Percentiles rank a stretch among this genome's conserved stretches.
Evolutionary conservation across 1,139 yeast genomes (phyloP).

Genomic region (Saccharomycopsis crataegensis): DNA sequence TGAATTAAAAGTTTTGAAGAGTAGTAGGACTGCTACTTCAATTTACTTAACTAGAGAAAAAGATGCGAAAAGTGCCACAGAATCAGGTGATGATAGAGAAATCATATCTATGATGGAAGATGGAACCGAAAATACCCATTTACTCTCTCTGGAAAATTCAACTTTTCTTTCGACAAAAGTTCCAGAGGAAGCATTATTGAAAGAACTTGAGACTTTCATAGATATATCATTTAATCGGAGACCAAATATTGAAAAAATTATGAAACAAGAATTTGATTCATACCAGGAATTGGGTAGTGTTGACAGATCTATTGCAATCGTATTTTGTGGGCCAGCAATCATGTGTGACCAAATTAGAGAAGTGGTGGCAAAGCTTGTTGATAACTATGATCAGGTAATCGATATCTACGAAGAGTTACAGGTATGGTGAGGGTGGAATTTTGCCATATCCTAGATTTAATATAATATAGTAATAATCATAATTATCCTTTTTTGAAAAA

Average conservation of each 20-base stretch:
- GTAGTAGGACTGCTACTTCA: slow-evolving; percentile 25
- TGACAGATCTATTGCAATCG: slow-evolving; percentile 27
- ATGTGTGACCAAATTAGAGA: slow-evolving; percentile 46
- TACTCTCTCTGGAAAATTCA: not conserved
- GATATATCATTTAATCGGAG: not conserved
- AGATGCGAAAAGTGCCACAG: not conserved
- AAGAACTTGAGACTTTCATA: not conserved
- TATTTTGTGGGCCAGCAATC: slow-evolving; percentile 45
- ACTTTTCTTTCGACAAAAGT: no score
- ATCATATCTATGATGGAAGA: no score
- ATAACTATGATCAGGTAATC: not conserved
- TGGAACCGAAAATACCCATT: no score
- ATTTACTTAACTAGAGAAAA: slow-evolving; percentile 12
- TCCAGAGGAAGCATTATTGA: no score
- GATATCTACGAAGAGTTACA: slow-evolving; percentile 14
- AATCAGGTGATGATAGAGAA: not conserved
- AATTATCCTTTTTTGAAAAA: no score
- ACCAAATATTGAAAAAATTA: slow-evolving; percentile 3
- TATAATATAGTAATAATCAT: no score
- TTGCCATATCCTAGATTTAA: no score
- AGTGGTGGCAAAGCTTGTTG: slow-evolving; percentile 24
- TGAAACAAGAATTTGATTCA: not conserved
- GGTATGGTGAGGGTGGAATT: slow-evolving; percentile 2
- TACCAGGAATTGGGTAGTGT: not conserved
- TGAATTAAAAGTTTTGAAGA: not conserved